phyloP scores from a whole-genome alignment of 2,329 filamentous ascomycete genomes.

The Tolypocladium cylindrosporum region DNA sequence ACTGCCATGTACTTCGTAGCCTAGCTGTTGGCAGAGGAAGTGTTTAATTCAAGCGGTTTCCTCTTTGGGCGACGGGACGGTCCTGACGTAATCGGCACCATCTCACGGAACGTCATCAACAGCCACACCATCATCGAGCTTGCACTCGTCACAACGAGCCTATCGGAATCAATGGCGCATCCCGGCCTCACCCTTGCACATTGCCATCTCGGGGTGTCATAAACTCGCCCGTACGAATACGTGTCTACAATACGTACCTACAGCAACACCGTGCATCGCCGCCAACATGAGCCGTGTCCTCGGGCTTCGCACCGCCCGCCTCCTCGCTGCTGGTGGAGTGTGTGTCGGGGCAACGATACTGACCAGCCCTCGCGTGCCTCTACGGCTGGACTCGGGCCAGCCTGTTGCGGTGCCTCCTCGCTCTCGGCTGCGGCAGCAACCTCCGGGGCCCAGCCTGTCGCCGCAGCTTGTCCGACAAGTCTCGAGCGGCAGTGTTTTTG shows the following conservation, averaged over 20 bases:
- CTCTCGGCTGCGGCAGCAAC: constrained; percentile 6
- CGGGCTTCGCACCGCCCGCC: constrained; percentile 5
- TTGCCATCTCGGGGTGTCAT: neutral
- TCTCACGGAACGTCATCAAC: neutral
- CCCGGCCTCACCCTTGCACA: neutral
- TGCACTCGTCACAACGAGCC: neutral
- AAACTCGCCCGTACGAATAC: neutral
- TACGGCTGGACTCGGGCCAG: constrained; percentile 10
- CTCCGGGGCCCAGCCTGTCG: constrained; percentile 7
- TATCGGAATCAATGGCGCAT: neutral
- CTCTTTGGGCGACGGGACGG: neutral
- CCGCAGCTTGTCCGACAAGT: constrained; percentile 33
- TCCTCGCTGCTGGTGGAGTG: constrained; percentile 5
- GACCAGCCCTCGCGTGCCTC: constrained; percentile 11
- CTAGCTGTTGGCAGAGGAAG: neutral
- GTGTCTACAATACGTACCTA: neutral
- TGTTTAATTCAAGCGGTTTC: neutral
- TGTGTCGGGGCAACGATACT: constrained; percentile 13
- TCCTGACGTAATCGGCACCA: neutral
- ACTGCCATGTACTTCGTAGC: neutral
- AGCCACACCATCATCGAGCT: neutral
- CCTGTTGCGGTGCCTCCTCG: constrained; percentile 9
- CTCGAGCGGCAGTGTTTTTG: constrained; percentile 43
- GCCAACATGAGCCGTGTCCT: neutral
- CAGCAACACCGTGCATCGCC: neutral